These are phyloP conservation scores for Cercospora canescens DNA, from an alignment of 2,329 filamentous ascomycete genomes.

Conservation along the genomic window DNA sequence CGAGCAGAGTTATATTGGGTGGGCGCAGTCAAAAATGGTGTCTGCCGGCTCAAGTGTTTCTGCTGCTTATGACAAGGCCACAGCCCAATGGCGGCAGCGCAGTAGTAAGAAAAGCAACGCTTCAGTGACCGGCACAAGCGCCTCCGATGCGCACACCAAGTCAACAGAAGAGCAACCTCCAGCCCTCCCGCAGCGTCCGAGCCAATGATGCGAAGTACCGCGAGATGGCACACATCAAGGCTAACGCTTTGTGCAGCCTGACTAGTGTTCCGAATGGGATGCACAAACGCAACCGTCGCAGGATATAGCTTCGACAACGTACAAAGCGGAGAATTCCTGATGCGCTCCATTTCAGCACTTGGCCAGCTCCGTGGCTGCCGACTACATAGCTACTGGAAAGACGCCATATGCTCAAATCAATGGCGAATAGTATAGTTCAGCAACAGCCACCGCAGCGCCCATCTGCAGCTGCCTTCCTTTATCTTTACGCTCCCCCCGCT, in stretches of 20 bases:
- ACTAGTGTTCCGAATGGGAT: background rate
- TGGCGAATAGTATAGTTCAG: background rate
- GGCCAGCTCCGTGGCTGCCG: background rate
- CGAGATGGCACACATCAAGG: background rate
- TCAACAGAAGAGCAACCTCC: conserved; percentile 3
- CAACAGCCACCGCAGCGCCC: background rate
- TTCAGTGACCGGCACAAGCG: background rate
- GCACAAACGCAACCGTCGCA: background rate
- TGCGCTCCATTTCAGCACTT: background rate
- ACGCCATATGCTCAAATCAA: background rate
- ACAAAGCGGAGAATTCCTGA: background rate
- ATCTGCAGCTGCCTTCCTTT: conserved; percentile 1
- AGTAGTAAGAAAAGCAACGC: background rate
- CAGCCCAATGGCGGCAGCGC: conserved; percentile 15
- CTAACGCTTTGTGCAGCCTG: background rate
- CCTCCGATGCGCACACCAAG: background rate
- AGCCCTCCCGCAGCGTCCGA: conserved; percentile 5
- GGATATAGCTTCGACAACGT: background rate
- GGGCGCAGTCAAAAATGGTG: conserved; percentile 45
- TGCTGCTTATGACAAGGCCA: conserved; percentile 25
- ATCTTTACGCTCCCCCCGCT: conserved; percentile 2
- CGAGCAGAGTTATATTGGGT: conserved; percentile 44
- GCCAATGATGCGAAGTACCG: background rate
- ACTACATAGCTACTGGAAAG: background rate
- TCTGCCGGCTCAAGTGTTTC: conserved; percentile 31